Percentiles rank a stretch among this genome's conserved stretches.
Evolutionary conservation across 2,329 filamentous ascomycete genomes (phyloP).

Genomic region (Helotiales sp.): DNA sequence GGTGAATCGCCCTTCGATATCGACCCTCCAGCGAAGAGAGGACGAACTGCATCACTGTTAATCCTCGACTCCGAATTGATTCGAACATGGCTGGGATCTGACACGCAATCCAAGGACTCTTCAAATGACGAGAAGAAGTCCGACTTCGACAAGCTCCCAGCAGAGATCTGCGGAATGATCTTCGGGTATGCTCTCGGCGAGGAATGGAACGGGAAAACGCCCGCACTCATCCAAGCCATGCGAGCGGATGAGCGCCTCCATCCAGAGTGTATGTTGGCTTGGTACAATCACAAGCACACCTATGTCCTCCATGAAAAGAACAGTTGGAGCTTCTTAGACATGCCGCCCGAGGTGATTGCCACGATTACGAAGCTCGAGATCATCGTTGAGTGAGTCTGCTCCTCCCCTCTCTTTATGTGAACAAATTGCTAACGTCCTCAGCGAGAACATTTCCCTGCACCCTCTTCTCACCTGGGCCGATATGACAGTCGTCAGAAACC

Average conservation of each 20-base stretch:
- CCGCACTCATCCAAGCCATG: slow-evolving; percentile 11
- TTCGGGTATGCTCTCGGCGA: neutral
- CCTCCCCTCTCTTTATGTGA: neutral
- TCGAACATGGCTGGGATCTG: neutral
- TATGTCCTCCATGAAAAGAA: slow-evolving; percentile 3
- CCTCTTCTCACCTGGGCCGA: slow-evolving; percentile 3
- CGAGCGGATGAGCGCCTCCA: neutral
- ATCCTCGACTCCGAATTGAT: neutral
- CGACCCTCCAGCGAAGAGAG: neutral
- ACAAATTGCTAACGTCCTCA: neutral
- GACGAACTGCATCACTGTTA: neutral
- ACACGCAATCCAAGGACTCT: neutral
- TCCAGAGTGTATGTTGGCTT: neutral
- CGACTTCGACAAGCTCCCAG: neutral
- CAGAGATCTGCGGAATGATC: slow-evolving; percentile 4
- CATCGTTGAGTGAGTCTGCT: slow-evolving; percentile 12
- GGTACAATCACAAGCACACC: slow-evolving; percentile 4
- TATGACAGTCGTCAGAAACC: neutral
- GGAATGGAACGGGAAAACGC: slow-evolving; percentile 7
- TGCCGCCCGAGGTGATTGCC: neutral
- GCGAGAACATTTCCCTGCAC: slow-evolving; percentile 6
- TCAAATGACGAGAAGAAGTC: neutral
- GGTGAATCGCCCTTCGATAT: neutral
- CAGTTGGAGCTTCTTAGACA: slow-evolving; percentile 11
- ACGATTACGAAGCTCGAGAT: slow-evolving; percentile 12